Base-by-base conservation (phyloP, 2,329 filamentous ascomycete genomes). In the Didymella exigua region DNA sequence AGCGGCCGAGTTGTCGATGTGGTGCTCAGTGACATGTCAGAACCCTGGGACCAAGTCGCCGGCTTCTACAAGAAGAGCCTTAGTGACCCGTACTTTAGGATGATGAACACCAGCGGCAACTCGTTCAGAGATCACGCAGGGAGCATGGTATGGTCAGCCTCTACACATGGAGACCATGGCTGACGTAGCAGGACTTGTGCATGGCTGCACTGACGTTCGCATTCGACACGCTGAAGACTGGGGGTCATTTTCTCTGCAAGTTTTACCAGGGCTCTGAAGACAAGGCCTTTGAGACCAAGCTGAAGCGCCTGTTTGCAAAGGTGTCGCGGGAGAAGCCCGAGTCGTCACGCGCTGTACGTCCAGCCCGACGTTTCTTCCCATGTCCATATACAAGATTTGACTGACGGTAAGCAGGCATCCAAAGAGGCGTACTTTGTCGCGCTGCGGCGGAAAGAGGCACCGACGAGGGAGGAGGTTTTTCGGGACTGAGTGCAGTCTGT, bases 21-120 rank as follows among this genome's bases (percentile, higher is more conserved):
- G 72, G 91, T 99, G 73, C 81, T 99, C 73, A 96, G 91, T 86
- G 95, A 99, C 84, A 99, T 99, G 95, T 99, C 88, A 86, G 93
- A 84, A 83, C 93, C 95, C 89, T 97, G 92, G 92, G 82, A 86
- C 69, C 89, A 90, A 80, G 89, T 85, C 48, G 82, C 83, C 70
- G 89, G 88, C 71, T 92, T 90, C 80, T 88, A 86, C 80, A 88
- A 89, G 81, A 91, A 86, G 80, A 96, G 88, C 81, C 84, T 97
- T 85, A 96, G 88, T 93, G 89, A 95, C 85, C 91, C 92, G 62
- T 95, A 96, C 86, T 76, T 79, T 84, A 99, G 95, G 95, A 89
- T 99, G 89, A 96, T 97, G 92, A 99, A 99, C 78, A 97, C 93
- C 67, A 96, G 90, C 78, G 95, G 95, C 52, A 89, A 91, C 69